phyloP scores from a whole-genome alignment of 495 filamentous ascomycete species.

The Aspergillus sclerotiicarbonarius region DNA sequence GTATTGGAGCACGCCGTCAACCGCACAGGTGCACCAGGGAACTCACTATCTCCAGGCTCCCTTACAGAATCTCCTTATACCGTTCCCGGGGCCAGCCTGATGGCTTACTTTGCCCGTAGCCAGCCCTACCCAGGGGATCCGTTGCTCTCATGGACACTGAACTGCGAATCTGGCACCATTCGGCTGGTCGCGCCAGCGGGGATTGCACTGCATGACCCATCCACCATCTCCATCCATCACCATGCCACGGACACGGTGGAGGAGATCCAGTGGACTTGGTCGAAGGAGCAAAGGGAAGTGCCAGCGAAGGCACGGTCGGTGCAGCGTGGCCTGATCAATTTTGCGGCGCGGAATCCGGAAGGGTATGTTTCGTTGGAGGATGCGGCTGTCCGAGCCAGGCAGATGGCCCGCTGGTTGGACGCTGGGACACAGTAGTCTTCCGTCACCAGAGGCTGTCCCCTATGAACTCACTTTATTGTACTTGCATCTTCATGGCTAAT shows the following conservation, averaged over 20 bases:
- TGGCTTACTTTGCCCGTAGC: constrained; percentile 9
- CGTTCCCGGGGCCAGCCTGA: constrained; percentile 5
- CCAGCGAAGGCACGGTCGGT: constrained; percentile 7
- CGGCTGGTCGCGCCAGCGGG: constrained; percentile 8
- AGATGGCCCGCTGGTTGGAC: constrained; percentile 6
- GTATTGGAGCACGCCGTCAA: not conserved
- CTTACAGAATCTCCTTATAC: constrained; percentile 4
- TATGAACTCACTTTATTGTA: too few species aligned
- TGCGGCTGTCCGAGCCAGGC: constrained; percentile 4
- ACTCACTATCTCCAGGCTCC: not conserved
- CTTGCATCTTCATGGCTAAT: too few species aligned
- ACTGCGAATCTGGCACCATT: constrained; percentile 7
- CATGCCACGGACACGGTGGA: constrained; percentile 5
- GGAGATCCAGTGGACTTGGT: constrained; percentile 9
- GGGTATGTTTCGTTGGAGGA: constrained; percentile 13
- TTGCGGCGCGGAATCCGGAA: not conserved
- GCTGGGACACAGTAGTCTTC: not conserved
- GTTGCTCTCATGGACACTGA: constrained; percentile 7
- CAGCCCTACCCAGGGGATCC: constrained; percentile 11
- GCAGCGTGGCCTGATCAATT: constrained; percentile 3
- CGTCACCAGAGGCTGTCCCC: too few species aligned
- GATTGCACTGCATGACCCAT: constrained; percentile 2
- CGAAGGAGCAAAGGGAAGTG: constrained; percentile 5
- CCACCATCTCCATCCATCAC: constrained; percentile 7
- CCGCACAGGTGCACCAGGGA: not conserved